Evolutionary conservation across 179 eudicot species (phyloP).

Genomic region (Actinidia chinensis): DNA sequence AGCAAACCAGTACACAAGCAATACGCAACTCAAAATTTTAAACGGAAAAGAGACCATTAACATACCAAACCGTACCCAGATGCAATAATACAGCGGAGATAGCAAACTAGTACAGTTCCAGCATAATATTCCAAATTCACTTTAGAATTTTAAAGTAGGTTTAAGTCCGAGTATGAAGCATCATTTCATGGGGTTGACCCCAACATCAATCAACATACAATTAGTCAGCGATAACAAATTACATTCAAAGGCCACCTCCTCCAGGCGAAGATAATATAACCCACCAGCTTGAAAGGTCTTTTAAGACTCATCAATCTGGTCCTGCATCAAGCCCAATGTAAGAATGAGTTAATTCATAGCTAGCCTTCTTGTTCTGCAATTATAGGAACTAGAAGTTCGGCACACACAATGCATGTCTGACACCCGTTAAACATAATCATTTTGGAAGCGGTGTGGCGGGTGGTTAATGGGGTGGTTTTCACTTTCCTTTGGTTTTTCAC

Average conservation of each 20-base stretch:
- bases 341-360: conserved; percentile 6
- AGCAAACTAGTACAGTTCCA: conserved; percentile 5
- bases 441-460: no score
- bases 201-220: conserved; percentile 12
- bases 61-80: not conserved
- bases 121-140: conserved; percentile 10
- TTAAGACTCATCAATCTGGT: conserved; percentile 58
- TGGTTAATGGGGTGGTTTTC: no score
- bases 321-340: conserved; percentile 39
- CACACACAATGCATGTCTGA: no score
- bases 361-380: not conserved
- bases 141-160: conserved; percentile 9
- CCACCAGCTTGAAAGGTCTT: conserved; percentile 22
- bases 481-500: no score
- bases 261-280: conserved; percentile 20
- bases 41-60: not conserved
- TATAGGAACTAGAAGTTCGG: not conserved
- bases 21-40: not conserved
- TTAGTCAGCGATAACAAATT: conserved; percentile 29
- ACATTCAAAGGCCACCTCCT: conserved; percentile 57
- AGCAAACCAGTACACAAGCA: not conserved
- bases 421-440: no score
- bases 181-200: conserved; percentile 20
- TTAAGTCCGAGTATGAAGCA: conserved; percentile 1
- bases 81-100: not conserved